Percentiles rank a stretch among this genome's conserved stretches.
Conservation (phyloP, 495 filamentous ascomycete genomes). For the Saxophila tyrrhenica region DNA sequence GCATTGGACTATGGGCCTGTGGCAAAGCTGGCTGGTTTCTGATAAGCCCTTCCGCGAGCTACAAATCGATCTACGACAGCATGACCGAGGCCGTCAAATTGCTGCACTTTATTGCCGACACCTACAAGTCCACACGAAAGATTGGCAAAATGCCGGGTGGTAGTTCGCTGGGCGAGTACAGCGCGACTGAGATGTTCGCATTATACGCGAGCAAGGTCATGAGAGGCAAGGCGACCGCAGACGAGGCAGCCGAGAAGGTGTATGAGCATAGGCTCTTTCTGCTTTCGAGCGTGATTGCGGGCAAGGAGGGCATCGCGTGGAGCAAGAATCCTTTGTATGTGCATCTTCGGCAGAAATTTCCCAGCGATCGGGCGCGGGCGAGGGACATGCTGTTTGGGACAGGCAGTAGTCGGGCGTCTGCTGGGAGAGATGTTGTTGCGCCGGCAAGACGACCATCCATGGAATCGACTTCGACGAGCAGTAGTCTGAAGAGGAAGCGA, state of each 20-base stretch:
- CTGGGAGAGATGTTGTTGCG: conserved; percentile 1
- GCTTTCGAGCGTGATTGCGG: conserved; percentile 47
- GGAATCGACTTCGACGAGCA: conserved; percentile 4
- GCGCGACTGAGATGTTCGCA: conserved; percentile 23
- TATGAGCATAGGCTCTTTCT: conserved; percentile 45
- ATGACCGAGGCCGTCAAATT: conserved; percentile 61
- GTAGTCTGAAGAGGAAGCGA: conserved; percentile 15
- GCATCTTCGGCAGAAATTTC: conserved; percentile 41
- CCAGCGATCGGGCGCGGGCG: conserved; percentile 19
- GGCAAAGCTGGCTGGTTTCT: conserved; percentile 72
- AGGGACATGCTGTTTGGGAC: neutral
- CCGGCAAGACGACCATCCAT: neutral
- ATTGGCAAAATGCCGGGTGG: conserved; percentile 11
- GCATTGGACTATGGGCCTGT: conserved; percentile 56
- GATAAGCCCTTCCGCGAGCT: conserved; percentile 51
- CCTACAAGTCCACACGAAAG: conserved; percentile 22
- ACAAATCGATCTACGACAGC: conserved; percentile 47
- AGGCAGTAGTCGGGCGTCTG: neutral
- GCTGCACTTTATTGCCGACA: conserved; percentile 55
- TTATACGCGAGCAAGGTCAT: conserved; percentile 23
- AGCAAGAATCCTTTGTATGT: conserved; percentile 40
- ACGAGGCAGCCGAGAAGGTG: conserved; percentile 41
- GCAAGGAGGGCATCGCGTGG: conserved; percentile 46
- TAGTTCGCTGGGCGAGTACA: conserved; percentile 10
- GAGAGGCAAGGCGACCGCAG: conserved; percentile 21